Evolutionary conservation across 495 filamentous ascomycete genomes (phyloP).

Genomic region (Penicillium tannophilum): DNA sequence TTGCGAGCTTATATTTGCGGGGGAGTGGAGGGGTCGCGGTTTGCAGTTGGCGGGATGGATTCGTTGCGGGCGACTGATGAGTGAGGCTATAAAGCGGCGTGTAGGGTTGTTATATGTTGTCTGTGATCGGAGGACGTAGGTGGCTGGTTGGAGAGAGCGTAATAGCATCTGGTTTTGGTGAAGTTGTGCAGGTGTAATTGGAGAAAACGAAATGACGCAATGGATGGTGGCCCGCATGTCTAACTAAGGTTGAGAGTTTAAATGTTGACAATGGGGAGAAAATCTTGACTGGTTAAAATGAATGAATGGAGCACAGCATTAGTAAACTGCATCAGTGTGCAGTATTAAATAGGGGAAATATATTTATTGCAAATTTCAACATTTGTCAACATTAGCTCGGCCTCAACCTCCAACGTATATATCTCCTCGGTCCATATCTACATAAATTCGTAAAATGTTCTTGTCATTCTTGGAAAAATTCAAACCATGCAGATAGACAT

Average conservation of each 20-base stretch:
- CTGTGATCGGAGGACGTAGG: neutral
- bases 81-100: neutral
- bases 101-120: neutral
- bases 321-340: no score
- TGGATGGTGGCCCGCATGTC: slow-evolving; percentile 19
- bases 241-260: neutral
- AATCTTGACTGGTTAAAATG: no score
- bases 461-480: no score
- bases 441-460: no score
- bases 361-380: no score
- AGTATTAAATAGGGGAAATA: no score
- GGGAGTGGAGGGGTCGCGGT: slow-evolving; percentile 6
- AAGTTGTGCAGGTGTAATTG: slow-evolving; percentile 15
- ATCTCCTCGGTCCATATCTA: no score
- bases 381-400: no score
- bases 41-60: neutral
- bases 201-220: slow-evolving; percentile 46
- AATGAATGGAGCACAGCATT: neutral
- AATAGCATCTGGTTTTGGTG: slow-evolving; percentile 14
- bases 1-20: slow-evolving; percentile 11
- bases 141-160: slow-evolving; percentile 3
- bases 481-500: no score
- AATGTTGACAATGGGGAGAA: neutral
- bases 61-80: neutral
- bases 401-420: no score